Conservation (phyloP, 345 rosid species). For the Gossypium herbaceum region DNA sequence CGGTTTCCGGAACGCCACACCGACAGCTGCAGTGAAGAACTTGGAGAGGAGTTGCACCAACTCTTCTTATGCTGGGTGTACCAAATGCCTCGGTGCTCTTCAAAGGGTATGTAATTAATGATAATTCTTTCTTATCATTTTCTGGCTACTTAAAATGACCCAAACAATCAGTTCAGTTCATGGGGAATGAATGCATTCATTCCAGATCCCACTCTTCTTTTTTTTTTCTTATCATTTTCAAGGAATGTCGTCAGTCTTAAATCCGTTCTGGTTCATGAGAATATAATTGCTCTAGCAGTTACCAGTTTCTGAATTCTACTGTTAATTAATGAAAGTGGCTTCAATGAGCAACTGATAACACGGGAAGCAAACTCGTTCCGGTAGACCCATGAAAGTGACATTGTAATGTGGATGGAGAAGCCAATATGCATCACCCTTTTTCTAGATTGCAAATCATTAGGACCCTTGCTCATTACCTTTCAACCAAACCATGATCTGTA, state of each 20-base stretch:
- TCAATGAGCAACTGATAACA: not conserved
- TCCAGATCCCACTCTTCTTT: not conserved
- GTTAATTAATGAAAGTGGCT: not conserved
- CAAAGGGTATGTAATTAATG: conserved; percentile 52
- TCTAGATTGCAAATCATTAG: not conserved
- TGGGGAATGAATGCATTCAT: conserved; percentile 21
- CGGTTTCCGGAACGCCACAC: conserved; percentile 68
- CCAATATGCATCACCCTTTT: conserved; percentile 12
- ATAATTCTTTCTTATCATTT: not conserved
- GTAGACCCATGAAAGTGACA: conserved; percentile 33
- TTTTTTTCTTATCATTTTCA: not conserved
- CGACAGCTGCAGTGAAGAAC: conserved; percentile 79
- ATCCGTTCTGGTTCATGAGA: not conserved
- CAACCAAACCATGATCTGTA: conserved; percentile 13
- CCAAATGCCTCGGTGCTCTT: conserved; percentile 87
- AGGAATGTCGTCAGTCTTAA: conserved; percentile 13
- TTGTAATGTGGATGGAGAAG: conserved; percentile 18
- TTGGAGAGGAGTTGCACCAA: conserved; percentile 85
- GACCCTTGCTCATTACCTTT: conserved; percentile 23
- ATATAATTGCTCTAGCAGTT: not conserved
- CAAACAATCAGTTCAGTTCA: not conserved
- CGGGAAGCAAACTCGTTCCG: conserved; percentile 1
- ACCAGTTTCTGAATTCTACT: not conserved
- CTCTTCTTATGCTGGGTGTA: conserved; percentile 94
- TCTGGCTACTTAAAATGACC: not conserved